Evolutionary conservation across 495 filamentous ascomycete genomes (phyloP).

Genomic region (Annulohypoxylon nitens): DNA sequence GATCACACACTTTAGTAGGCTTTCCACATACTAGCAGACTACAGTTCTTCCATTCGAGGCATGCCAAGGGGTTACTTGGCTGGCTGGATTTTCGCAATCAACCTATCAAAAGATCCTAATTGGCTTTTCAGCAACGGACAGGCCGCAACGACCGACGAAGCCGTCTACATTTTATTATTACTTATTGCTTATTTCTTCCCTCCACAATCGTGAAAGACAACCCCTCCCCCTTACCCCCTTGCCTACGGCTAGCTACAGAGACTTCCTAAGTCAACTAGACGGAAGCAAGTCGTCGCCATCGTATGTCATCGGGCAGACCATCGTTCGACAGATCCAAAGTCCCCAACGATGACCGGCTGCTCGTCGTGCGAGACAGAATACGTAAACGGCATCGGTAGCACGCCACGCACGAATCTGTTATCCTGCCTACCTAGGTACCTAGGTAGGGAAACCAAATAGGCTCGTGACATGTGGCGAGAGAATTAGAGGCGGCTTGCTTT

Average conservation of each 20-base stretch:
- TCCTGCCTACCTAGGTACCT: no score
- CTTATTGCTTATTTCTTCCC: constrained; percentile 1
- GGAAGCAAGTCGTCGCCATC: constrained; percentile 2
- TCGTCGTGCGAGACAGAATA: constrained; percentile 11
- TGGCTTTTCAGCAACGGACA: constrained; percentile 8
- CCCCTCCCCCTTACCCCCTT: not conserved
- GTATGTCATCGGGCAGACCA: constrained; percentile 34
- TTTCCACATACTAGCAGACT: not conserved
- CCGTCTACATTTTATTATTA: not conserved
- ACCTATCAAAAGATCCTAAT: constrained; percentile 13
- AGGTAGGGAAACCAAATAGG: constrained; percentile 33
- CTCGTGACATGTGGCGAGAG: constrained; percentile 41
- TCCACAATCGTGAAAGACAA: constrained; percentile 4
- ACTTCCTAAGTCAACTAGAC: not conserved
- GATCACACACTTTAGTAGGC: constrained; percentile 22
- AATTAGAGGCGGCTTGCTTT: constrained; percentile 6
- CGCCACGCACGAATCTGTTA: constrained; percentile 6
- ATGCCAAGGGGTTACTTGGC: constrained; percentile 15
- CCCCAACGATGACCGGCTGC: not conserved
- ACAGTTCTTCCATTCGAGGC: constrained; percentile 5
- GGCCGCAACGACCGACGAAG: constrained; percentile 13
- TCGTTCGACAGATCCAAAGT: constrained; percentile 36
- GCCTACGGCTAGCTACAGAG: constrained; percentile 24
- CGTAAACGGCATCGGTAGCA: constrained; percentile 16
- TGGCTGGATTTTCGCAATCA: constrained; percentile 25